phyloP scores from a whole-genome alignment of 495 filamentous ascomycete species.

The Bathelium albidoporum region DNA sequence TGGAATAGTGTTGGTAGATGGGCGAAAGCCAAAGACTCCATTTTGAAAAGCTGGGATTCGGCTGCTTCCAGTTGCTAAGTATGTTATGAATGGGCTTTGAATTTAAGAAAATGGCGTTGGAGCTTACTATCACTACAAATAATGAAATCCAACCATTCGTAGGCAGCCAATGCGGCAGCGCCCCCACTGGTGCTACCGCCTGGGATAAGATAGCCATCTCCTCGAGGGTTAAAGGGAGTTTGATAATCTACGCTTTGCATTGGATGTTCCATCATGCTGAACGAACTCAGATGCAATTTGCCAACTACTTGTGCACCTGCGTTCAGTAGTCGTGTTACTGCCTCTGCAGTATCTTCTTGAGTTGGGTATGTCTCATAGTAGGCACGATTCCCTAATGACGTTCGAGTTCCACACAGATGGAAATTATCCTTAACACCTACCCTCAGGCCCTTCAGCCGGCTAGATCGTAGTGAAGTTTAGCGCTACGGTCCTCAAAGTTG shows the following conservation, averaged over 20 bases:
- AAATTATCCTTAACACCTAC: background rate
- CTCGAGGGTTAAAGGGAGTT: constrained; percentile 9
- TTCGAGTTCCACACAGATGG: background rate
- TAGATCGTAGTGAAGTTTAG: background rate
- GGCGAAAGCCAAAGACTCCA: background rate
- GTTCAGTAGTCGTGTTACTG: background rate
- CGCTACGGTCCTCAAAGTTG: background rate
- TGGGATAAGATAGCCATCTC: constrained; percentile 6
- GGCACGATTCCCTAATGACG: background rate
- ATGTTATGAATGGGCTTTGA: background rate
- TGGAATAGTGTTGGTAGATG: background rate
- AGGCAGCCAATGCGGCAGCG: constrained; percentile 6
- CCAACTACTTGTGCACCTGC: background rate
- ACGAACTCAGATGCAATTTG: background rate
- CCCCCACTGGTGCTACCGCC: constrained; percentile 4
- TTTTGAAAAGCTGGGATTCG: background rate
- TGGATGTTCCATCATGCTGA: background rate
- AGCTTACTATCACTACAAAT: background rate
- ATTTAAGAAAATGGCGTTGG: background rate
- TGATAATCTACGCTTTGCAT: background rate
- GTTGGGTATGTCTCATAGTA: background rate
- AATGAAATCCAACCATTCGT: constrained; percentile 7
- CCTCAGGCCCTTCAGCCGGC: background rate
- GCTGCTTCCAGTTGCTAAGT: background rate
- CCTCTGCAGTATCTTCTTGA: background rate